A percentile compares a stretch with the other conserved stretches of the same genome.
These are phyloP conservation scores for Dactylellina parvicollis DNA, from an alignment of 2,329 filamentous ascomycete species.

Conservation along the genomic window DNA sequence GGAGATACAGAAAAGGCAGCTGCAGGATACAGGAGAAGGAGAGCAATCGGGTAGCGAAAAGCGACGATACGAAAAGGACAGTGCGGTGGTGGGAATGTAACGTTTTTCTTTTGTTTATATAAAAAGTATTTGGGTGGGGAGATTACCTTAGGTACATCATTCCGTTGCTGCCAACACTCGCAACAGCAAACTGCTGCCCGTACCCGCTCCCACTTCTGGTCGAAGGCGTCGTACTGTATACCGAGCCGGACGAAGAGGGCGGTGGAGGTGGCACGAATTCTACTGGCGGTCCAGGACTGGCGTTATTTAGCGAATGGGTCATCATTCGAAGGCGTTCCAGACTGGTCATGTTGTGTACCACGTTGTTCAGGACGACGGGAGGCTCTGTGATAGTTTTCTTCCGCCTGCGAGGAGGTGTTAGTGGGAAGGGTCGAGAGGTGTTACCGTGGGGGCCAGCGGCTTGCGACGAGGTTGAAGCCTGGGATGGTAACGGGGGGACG, in stretches of 20 bases:
- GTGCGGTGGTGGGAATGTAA: not conserved
- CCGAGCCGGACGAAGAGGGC: constrained; percentile 48
- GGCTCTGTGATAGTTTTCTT: constrained; percentile 53
- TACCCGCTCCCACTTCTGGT: constrained; percentile 44
- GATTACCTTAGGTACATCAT: constrained; percentile 55
- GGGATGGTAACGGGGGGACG: constrained; percentile 48
- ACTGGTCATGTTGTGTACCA: constrained; percentile 53
- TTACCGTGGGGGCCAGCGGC: not conserved
- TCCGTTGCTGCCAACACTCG: constrained; percentile 53
- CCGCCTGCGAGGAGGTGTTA: constrained; percentile 50
- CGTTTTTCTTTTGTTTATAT: too few species aligned
- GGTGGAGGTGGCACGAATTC: constrained; percentile 49
- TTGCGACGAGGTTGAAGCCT: constrained; percentile 31
- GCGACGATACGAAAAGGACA: constrained; percentile 1
- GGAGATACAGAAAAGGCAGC: constrained; percentile 35
- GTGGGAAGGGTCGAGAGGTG: constrained; percentile 37
- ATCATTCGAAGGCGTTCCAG: constrained; percentile 54
- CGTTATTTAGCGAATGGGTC: constrained; percentile 49
- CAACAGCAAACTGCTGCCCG: constrained; percentile 52
- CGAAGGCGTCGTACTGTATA: constrained; percentile 47
- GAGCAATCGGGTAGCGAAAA: constrained; percentile 8
- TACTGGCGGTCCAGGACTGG: constrained; percentile 12
- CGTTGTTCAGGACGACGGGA: constrained; percentile 47
- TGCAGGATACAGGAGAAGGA: constrained; percentile 6
- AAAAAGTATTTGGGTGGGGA: constrained; percentile 18